Percentiles rank a stretch among this genome's conserved stretches.
These are phyloP conservation scores for Pseudocercospora vitis DNA, from an alignment of 2,329 filamentous ascomycete species.

Conservation along the genomic window DNA sequence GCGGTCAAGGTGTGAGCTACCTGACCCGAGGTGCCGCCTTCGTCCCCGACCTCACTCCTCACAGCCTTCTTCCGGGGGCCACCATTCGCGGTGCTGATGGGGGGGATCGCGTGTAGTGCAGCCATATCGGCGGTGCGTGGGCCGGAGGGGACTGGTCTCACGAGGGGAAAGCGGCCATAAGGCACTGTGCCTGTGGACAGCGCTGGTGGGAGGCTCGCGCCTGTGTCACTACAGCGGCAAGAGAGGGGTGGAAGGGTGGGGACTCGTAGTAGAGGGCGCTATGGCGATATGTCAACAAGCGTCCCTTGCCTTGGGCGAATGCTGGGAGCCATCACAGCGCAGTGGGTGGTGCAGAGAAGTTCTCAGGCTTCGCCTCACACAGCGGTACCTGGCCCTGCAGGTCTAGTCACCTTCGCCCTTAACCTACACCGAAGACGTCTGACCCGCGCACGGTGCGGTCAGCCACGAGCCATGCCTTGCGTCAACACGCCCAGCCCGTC, in stretches of 20 bases:
- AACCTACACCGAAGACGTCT: neutral
- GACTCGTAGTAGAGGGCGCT: neutral
- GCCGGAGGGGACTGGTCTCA: neutral
- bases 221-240: neutral
- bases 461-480: slow-evolving; percentile 1
- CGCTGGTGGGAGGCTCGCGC: neutral
- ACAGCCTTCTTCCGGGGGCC: slow-evolving; percentile 29
- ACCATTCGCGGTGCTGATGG: slow-evolving; percentile 16
- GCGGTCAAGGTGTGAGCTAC: slow-evolving; percentile 79
- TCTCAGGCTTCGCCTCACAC: slow-evolving; percentile 6
- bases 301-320: slow-evolving; percentile 5
- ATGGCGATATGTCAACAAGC: neutral
- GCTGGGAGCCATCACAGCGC: neutral
- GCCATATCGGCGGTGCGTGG: slow-evolving; percentile 5
- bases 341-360: too few species aligned
- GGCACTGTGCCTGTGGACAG: neutral
- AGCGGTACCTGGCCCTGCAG: slow-evolving; percentile 7
- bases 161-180: neutral
- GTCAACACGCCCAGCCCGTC: neutral
- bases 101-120: slow-evolving; percentile 10
- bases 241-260: neutral
- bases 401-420: too few species aligned
- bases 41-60: slow-evolving; percentile 27
- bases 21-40: slow-evolving; percentile 51
- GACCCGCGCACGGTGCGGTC: neutral